Percentiles rank a stretch among this genome's conserved stretches.
These are phyloP conservation scores for Colletotrichum eleusines DNA, from an alignment of 2,329 filamentous ascomycete genomes.

Conservation along the genomic window DNA sequence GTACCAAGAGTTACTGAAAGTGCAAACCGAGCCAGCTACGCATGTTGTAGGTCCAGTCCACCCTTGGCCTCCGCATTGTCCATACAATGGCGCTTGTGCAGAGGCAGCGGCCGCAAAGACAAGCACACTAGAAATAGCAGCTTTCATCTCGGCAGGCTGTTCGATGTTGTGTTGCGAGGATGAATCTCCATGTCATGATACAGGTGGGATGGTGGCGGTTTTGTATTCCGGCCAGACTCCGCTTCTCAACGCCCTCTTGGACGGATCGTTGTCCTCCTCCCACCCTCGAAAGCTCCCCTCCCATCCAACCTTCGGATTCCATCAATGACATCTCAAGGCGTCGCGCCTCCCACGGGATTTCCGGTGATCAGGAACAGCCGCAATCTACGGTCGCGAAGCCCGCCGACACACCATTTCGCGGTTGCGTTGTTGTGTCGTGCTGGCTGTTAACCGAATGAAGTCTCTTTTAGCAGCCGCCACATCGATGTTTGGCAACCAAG, in stretches of 20 bases:
- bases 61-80: conserved; percentile 59
- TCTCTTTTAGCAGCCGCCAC: not conserved
- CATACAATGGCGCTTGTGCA: conserved; percentile 43
- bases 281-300: conserved; percentile 21
- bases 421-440: not conserved
- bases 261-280: conserved; percentile 35
- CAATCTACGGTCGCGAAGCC: conserved; percentile 22
- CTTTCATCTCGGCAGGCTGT: conserved; percentile 35
- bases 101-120: conserved; percentile 37
- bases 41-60: conserved; percentile 60
- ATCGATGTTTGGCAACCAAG: not conserved
- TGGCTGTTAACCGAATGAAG: not conserved
- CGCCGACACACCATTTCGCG: conserved; percentile 6
- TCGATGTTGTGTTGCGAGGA: not conserved
- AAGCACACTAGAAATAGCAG: conserved; percentile 22
- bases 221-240: conserved; percentile 14
- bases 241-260: not conserved
- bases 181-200: not conserved
- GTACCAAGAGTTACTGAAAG: conserved; percentile 52
- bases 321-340: conserved; percentile 30
- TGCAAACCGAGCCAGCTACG: conserved; percentile 53
- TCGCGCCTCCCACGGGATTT: not conserved
- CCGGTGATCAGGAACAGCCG: not conserved
- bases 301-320: conserved; percentile 20
- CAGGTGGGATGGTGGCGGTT: conserved; percentile 23